Conservation (phyloP, 345 rosid species). For the Eutrema yunnanense region DNA sequence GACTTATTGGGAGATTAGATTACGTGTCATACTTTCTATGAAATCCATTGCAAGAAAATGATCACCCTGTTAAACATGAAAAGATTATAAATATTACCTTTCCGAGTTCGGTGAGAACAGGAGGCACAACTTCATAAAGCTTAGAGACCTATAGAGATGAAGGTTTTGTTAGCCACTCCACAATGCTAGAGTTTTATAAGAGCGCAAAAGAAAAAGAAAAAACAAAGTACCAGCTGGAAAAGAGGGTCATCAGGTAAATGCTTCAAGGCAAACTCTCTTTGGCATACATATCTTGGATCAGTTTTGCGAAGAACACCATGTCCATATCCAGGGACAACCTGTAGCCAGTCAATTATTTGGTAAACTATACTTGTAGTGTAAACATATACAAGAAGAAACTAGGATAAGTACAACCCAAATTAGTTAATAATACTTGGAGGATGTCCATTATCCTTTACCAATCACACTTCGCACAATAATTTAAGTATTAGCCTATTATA, state of each 20-base stretch:
- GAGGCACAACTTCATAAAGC: constrained; percentile 98
- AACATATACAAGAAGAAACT: background rate
- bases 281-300: constrained; percentile 93
- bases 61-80: background rate
- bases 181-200: background rate
- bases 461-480: background rate
- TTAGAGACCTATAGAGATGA: constrained; percentile 66
- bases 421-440: background rate
- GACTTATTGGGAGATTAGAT: background rate
- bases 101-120: constrained; percentile 81
- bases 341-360: constrained; percentile 12
- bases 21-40: background rate
- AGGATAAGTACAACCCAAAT: background rate
- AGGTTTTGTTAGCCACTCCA: constrained; percentile 18
- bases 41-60: background rate
- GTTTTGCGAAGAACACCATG: constrained; percentile 96
- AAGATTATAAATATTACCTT: constrained; percentile 41
- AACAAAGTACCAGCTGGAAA: constrained; percentile 69
- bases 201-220: background rate
- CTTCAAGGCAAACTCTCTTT: constrained; percentile 97
- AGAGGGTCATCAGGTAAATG: constrained; percentile 94
- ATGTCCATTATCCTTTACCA: too few relatives aligned
- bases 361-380: background rate
- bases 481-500: background rate
- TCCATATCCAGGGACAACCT: constrained; percentile 99